phyloP scores from a whole-genome alignment of 805 yeast species.

The Monosporozyma unispora region DNA sequence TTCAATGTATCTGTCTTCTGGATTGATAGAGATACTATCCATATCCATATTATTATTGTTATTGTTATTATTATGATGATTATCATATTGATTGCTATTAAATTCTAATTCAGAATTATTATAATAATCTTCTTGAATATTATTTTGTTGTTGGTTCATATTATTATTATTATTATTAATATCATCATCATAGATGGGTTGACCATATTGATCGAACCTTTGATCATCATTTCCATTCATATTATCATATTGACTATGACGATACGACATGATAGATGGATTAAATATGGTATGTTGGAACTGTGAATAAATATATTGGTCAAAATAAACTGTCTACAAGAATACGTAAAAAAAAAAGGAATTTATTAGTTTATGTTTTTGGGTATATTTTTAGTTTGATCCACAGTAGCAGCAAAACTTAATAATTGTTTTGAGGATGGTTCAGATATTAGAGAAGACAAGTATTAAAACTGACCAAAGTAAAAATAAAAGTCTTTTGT shows the following conservation, averaged over 20 bases:
- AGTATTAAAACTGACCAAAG: too few species aligned
- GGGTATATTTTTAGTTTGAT: neutral
- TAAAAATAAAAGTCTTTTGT: too few species aligned
- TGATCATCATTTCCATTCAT: constrained; percentile 20
- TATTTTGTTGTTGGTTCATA: constrained; percentile 16
- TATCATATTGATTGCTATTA: too few species aligned
- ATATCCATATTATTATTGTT: constrained; percentile 12
- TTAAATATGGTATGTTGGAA: neutral
- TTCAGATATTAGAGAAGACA: too few species aligned
- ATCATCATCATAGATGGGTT: constrained; percentile 26
- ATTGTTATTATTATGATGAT: constrained; percentile 3
- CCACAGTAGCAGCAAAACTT: neutral
- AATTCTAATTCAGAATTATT: neutral
- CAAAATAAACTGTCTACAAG: too few species aligned
- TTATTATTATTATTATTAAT: neutral
- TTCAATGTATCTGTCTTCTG: neutral
- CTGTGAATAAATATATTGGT: too few species aligned
- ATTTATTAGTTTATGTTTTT: too few species aligned
- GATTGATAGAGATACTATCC: neutral
- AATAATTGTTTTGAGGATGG: neutral
- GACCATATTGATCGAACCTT: constrained; percentile 31
- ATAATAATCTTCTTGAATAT: constrained; percentile 2
- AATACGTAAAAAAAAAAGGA: too few species aligned
- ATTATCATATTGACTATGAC: neutral
- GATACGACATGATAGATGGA: constrained; percentile 3